These are phyloP conservation scores for Monosporascus cannonballus DNA, from an alignment of 2,329 filamentous ascomycete genomes.

Conservation along the genomic window DNA sequence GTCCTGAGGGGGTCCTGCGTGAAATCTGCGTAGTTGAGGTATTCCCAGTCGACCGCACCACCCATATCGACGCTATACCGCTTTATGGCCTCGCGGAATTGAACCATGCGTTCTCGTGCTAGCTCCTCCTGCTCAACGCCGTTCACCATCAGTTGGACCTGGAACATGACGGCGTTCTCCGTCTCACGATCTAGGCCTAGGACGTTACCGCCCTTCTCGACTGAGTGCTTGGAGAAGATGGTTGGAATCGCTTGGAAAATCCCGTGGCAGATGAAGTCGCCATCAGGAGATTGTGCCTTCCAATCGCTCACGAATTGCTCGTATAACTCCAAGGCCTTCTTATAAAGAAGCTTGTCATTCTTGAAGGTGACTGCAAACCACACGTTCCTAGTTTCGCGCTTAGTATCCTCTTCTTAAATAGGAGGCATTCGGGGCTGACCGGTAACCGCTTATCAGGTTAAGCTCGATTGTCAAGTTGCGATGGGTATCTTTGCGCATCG, in stretches of 20 bases:
- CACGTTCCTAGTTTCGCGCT: conserved; percentile 2
- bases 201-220: conserved; percentile 32
- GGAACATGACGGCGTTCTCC: conserved; percentile 26
- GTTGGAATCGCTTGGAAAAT: conserved; percentile 33
- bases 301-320: conserved; percentile 28
- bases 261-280: conserved; percentile 26
- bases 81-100: conserved; percentile 23
- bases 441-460: conserved; percentile 6
- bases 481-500: conserved; percentile 6
- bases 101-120: conserved; percentile 23
- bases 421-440: not conserved
- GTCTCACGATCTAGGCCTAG: conserved; percentile 29
- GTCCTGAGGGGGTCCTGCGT: conserved; percentile 24
- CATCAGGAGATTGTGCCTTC: conserved; percentile 19
- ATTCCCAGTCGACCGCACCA: conserved; percentile 23
- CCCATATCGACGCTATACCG: conserved; percentile 8
- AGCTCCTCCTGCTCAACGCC: conserved; percentile 20
- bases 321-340: conserved; percentile 32
- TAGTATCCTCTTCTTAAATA: not conserved
- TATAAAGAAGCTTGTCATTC: conserved; percentile 22
- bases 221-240: conserved; percentile 26
- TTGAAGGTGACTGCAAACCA: conserved; percentile 12
- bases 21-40: conserved; percentile 32
- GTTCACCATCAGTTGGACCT: conserved; percentile 23
- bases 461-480: conserved; percentile 7